Percentiles rank a stretch among this genome's conserved stretches.
Evolutionary conservation across 768 basidiomycete species (phyloP).

Genomic region (Calocera cornea): DNA sequence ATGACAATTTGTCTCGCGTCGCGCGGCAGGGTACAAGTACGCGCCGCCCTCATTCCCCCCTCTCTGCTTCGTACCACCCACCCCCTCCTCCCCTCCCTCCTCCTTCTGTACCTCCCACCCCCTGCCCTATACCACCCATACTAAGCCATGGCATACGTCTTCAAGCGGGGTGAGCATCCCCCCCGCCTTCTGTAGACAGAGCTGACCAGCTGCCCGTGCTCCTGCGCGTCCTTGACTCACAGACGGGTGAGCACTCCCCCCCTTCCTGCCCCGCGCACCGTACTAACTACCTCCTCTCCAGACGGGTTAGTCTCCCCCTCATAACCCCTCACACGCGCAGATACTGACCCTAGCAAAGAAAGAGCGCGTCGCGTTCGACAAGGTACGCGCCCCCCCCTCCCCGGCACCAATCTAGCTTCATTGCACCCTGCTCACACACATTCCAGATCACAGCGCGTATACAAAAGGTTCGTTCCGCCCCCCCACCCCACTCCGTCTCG

Average conservation of each 20-base stretch:
- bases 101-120: neutral
- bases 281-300: slow-evolving; percentile 6
- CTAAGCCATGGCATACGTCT: slow-evolving; percentile 33
- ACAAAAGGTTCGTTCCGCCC: slow-evolving; percentile 35
- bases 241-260: slow-evolving; percentile 37
- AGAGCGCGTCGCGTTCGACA: slow-evolving; percentile 87
- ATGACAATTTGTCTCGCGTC: slow-evolving; percentile 5
- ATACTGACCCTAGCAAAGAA: slow-evolving; percentile 45
- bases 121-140: neutral
- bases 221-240: slow-evolving; percentile 4
- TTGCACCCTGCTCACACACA: neutral
- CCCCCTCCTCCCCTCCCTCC: neutral
- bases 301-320: slow-evolving; percentile 14
- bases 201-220: slow-evolving; percentile 2
- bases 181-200: neutral
- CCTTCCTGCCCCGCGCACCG: slow-evolving; percentile 15
- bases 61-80: neutral
- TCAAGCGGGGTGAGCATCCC: slow-evolving; percentile 40
- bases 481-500: too few species aligned
- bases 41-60: neutral
- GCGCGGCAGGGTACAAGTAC: neutral
- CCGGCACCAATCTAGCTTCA: neutral
- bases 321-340: neutral
- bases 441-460: slow-evolving; percentile 71
- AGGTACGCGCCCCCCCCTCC: slow-evolving; percentile 50